Conservation (phyloP, 1,284 basidiomycete genomes). For the Mycena sp. region DNA sequence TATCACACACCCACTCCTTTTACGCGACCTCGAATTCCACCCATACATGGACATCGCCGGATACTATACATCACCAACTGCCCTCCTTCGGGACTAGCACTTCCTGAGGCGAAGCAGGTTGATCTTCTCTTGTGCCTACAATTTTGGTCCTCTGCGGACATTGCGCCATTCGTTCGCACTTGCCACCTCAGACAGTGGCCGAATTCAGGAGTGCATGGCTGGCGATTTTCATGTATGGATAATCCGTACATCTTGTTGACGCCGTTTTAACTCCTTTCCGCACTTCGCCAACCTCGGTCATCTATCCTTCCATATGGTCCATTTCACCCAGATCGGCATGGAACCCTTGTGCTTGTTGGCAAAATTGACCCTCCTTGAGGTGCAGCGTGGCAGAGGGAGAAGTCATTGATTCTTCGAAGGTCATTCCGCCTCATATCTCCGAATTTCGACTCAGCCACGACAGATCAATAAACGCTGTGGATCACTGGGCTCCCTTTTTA, state of each 20-base stretch:
- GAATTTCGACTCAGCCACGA: not conserved
- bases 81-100: not conserved
- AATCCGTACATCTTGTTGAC: too few relatives aligned
- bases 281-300: not conserved
- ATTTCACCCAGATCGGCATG: not conserved
- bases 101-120: not conserved
- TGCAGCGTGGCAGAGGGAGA: not conserved
- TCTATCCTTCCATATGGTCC: not conserved
- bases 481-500: not conserved
- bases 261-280: too few relatives aligned
- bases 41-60: not conserved
- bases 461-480: not conserved
- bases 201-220: too few relatives aligned
- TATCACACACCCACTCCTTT: not conserved
- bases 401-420: not conserved
- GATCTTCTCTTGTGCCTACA: not conserved
- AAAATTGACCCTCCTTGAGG: not conserved
- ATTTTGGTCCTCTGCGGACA: not conserved
- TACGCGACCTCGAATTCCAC: not conserved
- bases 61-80: not conserved
- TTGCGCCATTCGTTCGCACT: not conserved
- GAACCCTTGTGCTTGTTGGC: not conserved
- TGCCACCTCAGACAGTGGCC: not conserved
- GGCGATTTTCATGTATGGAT: too few relatives aligned
- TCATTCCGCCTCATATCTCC: not conserved